phyloP scores from a whole-genome alignment of 495 filamentous ascomycete genomes.

The Talaromyces liani region DNA sequence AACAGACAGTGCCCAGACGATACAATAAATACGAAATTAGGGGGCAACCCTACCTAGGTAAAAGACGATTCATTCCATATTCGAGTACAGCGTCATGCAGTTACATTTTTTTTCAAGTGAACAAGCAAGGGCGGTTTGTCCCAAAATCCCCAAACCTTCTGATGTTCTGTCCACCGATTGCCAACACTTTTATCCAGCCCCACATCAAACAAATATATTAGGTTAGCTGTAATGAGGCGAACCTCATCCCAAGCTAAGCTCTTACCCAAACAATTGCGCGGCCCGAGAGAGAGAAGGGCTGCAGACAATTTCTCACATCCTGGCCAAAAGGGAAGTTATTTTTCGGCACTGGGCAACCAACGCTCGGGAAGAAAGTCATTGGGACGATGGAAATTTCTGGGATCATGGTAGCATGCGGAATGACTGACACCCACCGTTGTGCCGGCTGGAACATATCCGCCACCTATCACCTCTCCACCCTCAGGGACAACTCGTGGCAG shows the following conservation, averaged over 20 bases:
- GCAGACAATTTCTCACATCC: neutral
- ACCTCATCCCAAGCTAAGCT: neutral
- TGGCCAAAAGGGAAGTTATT: neutral
- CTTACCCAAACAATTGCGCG: neutral
- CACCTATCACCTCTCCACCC: neutral
- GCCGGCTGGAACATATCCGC: neutral
- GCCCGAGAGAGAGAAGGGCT: neutral
- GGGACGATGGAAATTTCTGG: neutral
- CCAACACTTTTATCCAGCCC: neutral
- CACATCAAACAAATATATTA: neutral
- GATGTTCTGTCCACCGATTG: neutral
- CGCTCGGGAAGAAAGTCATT: neutral
- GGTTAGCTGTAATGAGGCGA: neutral
- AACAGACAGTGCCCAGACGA: too few species aligned
- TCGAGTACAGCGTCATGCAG: neutral
- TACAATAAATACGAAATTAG: too few species aligned
- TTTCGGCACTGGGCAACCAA: neutral
- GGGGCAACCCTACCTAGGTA: too few species aligned
- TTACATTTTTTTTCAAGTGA: neutral
- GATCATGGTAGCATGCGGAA: neutral
- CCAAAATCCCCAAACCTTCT: neutral
- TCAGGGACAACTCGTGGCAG: neutral
- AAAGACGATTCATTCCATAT: too few species aligned
- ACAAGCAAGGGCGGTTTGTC: neutral
- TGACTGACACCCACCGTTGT: neutral